phyloP scores from a whole-genome alignment of 495 filamentous ascomycete genomes.

The Amorphotheca resinae region DNA sequence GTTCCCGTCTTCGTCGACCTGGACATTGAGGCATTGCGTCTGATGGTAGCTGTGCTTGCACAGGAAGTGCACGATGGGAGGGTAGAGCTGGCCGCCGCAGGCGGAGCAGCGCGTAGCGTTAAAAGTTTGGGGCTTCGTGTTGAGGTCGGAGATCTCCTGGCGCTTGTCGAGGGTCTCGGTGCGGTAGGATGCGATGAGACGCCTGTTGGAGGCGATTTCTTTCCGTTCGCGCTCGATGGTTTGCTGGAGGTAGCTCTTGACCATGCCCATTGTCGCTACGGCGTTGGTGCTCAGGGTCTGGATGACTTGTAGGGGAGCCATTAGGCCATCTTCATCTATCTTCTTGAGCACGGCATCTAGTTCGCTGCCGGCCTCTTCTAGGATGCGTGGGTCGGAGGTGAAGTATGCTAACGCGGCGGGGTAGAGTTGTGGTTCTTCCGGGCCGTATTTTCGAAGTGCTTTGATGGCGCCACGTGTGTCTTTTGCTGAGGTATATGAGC shows the following conservation, averaged over 20 bases:
- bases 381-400: conserved; percentile 66
- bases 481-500: conserved; percentile 86
- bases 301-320: conserved; percentile 94
- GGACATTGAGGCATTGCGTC: conserved; percentile 45
- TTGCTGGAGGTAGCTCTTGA: conserved; percentile 80
- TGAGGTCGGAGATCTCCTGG: conserved; percentile 62
- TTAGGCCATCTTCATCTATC: conserved; percentile 80
- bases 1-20: conserved; percentile 32
- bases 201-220: conserved; percentile 73
- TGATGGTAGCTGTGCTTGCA: conserved; percentile 96
- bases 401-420: conserved; percentile 89
- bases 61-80: conserved; percentile 87
- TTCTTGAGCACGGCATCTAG: conserved; percentile 67
- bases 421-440: conserved; percentile 85
- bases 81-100: conserved; percentile 61
- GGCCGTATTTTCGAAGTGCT: conserved; percentile 81
- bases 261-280: conserved; percentile 92
- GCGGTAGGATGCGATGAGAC: conserved; percentile 74
- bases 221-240: conserved; percentile 80
- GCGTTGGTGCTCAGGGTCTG: conserved; percentile 76
- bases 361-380: conserved; percentile 81
- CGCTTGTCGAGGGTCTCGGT: conserved; percentile 70
- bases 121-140: conserved; percentile 74
- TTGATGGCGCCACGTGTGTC: conserved; percentile 84
- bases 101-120: conserved; percentile 74